phyloP scores from a whole-genome alignment of 2,329 filamentous ascomycete genomes.

The Lasiodiplodia sp. region DNA sequence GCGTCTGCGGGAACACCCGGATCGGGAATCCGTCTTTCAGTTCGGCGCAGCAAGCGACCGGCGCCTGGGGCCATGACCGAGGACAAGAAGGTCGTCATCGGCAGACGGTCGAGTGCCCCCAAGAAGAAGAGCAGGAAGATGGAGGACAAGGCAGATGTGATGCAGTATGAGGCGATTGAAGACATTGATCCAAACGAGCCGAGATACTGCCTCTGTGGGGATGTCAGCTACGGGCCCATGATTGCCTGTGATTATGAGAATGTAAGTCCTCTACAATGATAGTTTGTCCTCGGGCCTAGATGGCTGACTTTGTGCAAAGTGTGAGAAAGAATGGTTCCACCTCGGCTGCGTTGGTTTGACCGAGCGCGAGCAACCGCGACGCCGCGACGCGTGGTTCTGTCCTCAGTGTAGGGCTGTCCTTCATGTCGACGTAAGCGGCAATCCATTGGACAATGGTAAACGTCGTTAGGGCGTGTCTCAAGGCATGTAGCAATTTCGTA shows the following conservation, averaged over 20 bases:
- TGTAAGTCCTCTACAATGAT: conserved; percentile 58
- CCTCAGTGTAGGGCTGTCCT: conserved; percentile 66
- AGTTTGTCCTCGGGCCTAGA: neutral
- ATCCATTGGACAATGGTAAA: conserved; percentile 33
- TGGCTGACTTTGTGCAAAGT: conserved; percentile 55
- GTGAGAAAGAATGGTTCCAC: conserved; percentile 86
- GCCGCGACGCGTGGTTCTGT: conserved; percentile 85
- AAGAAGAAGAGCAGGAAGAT: conserved; percentile 60
- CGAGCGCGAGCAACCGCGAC: conserved; percentile 65
- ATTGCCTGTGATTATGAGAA: conserved; percentile 82
- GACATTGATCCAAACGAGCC: conserved; percentile 76
- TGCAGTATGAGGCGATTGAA: conserved; percentile 35
- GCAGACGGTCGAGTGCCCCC: conserved; percentile 67
- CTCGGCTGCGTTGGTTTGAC: conserved; percentile 75
- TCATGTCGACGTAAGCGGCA: conserved; percentile 43
- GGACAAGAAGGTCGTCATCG: conserved; percentile 70
- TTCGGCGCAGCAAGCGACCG: conserved; percentile 67
- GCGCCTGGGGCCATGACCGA: conserved; percentile 75
- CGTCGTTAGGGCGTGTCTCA: neutral
- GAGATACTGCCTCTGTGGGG: conserved; percentile 78
- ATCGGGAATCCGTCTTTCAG: conserved; percentile 39
- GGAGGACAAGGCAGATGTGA: conserved; percentile 64
- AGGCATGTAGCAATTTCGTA: neutral
- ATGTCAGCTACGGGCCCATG: conserved; percentile 84
- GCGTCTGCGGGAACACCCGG: conserved; percentile 40